Percentiles rank a stretch among this genome's conserved stretches.
These are phyloP conservation scores for Ophiostoma ips DNA, from an alignment of 2,329 filamentous ascomycete genomes.

Conservation along the genomic window DNA sequence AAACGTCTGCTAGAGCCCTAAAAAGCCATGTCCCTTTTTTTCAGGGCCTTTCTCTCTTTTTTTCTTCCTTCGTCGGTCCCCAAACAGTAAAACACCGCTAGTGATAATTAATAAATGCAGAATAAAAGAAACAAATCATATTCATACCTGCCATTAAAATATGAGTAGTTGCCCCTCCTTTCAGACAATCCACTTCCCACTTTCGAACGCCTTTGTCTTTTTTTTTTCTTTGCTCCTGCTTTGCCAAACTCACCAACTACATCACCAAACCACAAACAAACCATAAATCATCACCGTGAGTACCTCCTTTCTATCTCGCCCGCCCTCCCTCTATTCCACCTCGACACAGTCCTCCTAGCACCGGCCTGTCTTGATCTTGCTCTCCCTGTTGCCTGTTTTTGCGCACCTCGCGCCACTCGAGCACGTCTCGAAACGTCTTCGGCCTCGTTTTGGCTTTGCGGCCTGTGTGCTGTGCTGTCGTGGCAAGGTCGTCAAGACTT, in stretches of 20 bases:
- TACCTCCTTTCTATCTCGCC: neutral
- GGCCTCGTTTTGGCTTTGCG: neutral
- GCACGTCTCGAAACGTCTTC: neutral
- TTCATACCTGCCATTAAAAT: conserved; percentile 11
- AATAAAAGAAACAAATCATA: conserved; percentile 8
- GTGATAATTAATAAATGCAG: conserved; percentile 5
- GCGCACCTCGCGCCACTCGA: neutral
- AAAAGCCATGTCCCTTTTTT: conserved; percentile 1
- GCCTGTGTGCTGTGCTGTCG: too few relatives aligned
- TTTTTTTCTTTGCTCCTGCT: conserved; percentile 1
- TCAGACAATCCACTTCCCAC: conserved; percentile 10
- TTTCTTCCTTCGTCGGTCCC: neutral
- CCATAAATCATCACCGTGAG: conserved; percentile 3
- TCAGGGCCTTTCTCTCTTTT: neutral
- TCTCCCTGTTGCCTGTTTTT: neutral
- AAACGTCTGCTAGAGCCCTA: conserved; percentile 7
- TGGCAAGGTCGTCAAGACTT: too few relatives aligned
- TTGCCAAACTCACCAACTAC: conserved; percentile 6
- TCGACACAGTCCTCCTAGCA: neutral
- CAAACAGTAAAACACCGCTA: conserved; percentile 9
- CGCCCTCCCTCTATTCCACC: neutral
- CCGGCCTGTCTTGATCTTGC: neutral
- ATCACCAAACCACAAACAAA: conserved; percentile 6
- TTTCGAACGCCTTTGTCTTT: conserved; percentile 6
- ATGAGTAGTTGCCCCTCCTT: conserved; percentile 12